Conservation (phyloP, 2,329 filamentous ascomycete species). For the Fusarium aywerte region DNA sequence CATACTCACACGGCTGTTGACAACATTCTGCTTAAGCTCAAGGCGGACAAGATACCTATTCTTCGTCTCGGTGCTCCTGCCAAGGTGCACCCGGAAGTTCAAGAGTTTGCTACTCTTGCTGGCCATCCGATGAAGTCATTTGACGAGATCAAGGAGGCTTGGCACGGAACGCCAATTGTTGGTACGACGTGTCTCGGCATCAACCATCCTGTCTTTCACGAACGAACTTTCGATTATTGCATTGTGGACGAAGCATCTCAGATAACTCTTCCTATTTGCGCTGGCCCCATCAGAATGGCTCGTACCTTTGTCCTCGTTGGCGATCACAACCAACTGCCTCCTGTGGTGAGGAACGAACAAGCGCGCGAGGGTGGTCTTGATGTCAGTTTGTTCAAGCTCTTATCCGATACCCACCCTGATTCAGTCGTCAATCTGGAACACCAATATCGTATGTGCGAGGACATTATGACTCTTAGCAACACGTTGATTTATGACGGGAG, state of each 20-base stretch:
- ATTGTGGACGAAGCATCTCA: slow-evolving; percentile 98
- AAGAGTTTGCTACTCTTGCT: slow-evolving; percentile 83
- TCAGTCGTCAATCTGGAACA: slow-evolving; percentile 93
- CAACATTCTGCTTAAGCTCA: slow-evolving; percentile 95
- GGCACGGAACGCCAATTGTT: slow-evolving; percentile 88
- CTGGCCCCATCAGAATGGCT: slow-evolving; percentile 93
- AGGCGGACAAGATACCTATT: slow-evolving; percentile 78
- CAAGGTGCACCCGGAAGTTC: slow-evolving; percentile 89
- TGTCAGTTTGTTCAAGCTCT: slow-evolving; percentile 90
- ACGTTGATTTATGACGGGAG: slow-evolving; percentile 91
- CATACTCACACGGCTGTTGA: slow-evolving; percentile 98
- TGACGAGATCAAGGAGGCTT: slow-evolving; percentile 84
- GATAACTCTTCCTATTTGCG: slow-evolving; percentile 93
- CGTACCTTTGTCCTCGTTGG: slow-evolving; percentile 94
- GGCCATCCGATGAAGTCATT: slow-evolving; percentile 78
- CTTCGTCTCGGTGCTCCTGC: slow-evolving; percentile 85
- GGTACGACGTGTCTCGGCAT: slow-evolving; percentile 95
- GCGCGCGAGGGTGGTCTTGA: slow-evolving; percentile 88
- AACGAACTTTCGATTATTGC: slow-evolving; percentile 94
- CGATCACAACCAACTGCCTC: slow-evolving; percentile 95
- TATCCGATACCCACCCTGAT: slow-evolving; percentile 87
- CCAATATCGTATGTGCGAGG: slow-evolving; percentile 98
- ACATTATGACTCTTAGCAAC: slow-evolving; percentile 95
- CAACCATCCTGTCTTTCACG: slow-evolving; percentile 87
- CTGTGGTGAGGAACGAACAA: slow-evolving; percentile 91